phyloP scores from a whole-genome alignment of 2,329 filamentous ascomycete genomes.

The Penicillium brevicompactum region DNA sequence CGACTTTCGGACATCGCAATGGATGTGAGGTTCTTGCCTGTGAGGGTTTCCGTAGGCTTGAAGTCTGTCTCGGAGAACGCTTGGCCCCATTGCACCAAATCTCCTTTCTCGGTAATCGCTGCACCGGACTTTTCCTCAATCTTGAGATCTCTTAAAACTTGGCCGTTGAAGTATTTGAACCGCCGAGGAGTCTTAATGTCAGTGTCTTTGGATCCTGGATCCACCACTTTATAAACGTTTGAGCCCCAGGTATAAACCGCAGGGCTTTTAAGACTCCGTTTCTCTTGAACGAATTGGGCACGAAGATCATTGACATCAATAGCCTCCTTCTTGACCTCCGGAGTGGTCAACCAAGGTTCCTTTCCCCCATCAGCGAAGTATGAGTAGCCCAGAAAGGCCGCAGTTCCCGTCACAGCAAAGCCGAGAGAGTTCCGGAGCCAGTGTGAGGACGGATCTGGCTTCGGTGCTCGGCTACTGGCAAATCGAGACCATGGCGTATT shows the following conservation, averaged over 20 bases:
- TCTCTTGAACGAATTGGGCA: conserved; percentile 85
- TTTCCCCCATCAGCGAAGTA: conserved; percentile 27
- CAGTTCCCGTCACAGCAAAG: conserved; percentile 34
- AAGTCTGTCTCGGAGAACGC: conserved; percentile 68
- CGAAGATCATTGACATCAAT: conserved; percentile 65
- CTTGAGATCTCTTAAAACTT: conserved; percentile 84
- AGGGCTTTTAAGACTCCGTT: conserved; percentile 76
- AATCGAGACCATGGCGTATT: conserved; percentile 32
- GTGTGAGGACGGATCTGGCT: conserved; percentile 18
- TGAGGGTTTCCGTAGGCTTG: conserved; percentile 70
- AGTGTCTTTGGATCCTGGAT: conserved; percentile 75
- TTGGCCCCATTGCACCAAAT: conserved; percentile 88
- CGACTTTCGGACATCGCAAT: conserved; percentile 79
- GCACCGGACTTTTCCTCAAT: conserved; percentile 79
- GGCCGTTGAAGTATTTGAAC: conserved; percentile 79
- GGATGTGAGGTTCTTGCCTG: conserved; percentile 77
- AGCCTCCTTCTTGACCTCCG: conserved; percentile 23
- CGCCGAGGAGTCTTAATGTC: conserved; percentile 79
- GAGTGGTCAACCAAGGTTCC: conserved; percentile 19
- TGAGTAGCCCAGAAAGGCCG: conserved; percentile 35
- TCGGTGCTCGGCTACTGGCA: conserved; percentile 28
- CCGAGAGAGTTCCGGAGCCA: conserved; percentile 37
- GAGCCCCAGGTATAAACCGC: conserved; percentile 94
- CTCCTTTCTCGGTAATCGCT: conserved; percentile 83
- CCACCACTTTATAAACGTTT: conserved; percentile 81